These are phyloP conservation scores for Cryptosporidium felis DNA, from an alignment of 169 alveolate genomes.

Conservation along the genomic window DNA sequence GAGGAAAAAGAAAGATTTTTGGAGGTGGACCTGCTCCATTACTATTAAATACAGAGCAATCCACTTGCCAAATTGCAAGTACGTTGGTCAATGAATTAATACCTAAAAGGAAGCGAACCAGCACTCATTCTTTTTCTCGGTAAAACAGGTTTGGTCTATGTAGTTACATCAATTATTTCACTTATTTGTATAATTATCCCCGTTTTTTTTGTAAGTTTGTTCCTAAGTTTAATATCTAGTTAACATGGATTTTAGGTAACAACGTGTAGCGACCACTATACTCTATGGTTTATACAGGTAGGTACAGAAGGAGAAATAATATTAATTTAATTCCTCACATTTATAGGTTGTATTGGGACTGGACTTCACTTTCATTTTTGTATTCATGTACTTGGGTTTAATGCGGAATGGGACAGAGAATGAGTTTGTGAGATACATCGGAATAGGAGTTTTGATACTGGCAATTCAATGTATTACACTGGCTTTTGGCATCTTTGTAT, in stretches of 20 bases:
- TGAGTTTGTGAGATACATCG: conserved; percentile 15
- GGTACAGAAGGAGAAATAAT: background rate
- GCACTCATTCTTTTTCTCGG: background rate
- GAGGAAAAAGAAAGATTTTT: conserved; percentile 17
- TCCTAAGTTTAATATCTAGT: background rate
- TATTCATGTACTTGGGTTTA: conserved; percentile 54
- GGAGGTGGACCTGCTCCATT: conserved; percentile 71
- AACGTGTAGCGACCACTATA: conserved; percentile 50
- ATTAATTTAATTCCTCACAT: background rate
- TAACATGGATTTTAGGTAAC: background rate
- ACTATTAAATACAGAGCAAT: conserved; percentile 43
- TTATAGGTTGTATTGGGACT: conserved; percentile 35
- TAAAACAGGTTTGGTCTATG: conserved; percentile 28
- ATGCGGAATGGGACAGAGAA: conserved; percentile 35
- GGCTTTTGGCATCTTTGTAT: conserved; percentile 50
- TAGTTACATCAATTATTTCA: conserved; percentile 38
- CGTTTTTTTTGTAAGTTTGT: conserved; percentile 37
- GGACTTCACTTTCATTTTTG: conserved; percentile 40
- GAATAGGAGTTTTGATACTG: conserved; percentile 34
- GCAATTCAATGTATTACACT: conserved; percentile 33
- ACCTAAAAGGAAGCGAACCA: background rate
- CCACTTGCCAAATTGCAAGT: conserved; percentile 63
- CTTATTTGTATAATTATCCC: conserved; percentile 51
- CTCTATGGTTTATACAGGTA: conserved; percentile 56
- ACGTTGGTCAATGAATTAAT: too few relatives aligned